Conservation (phyloP, 805 yeast species). For the Monosporozyma aerobia region DNA sequence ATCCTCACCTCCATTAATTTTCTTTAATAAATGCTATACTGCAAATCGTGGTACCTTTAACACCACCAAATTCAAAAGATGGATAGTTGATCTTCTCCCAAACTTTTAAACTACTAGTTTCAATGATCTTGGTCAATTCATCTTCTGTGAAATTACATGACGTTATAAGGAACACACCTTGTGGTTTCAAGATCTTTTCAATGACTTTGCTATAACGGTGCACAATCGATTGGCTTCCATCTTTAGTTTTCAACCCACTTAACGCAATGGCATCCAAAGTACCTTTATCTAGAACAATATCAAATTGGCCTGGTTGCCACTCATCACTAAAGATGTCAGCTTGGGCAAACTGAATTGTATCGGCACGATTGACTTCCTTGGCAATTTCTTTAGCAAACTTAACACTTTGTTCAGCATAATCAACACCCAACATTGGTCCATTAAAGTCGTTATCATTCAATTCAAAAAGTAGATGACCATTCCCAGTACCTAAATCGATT, state of each 20-base stretch:
- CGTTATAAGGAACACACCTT: conserved; percentile 66
- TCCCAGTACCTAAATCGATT: conserved; percentile 90
- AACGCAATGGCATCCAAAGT: conserved; percentile 95
- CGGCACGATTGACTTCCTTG: conserved; percentile 28
- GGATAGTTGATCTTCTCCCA: conserved; percentile 74
- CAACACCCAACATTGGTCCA: conserved; percentile 63
- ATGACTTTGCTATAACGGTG: conserved; percentile 59
- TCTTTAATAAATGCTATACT: conserved; percentile 64
- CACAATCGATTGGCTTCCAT: conserved; percentile 36
- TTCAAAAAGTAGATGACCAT: conserved; percentile 79
- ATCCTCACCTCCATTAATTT: conserved; percentile 3
- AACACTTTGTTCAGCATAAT: conserved; percentile 77
- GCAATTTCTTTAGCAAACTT: conserved; percentile 61
- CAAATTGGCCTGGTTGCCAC: conserved; percentile 42
- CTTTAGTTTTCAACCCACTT: conserved; percentile 46
- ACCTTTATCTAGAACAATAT: conserved; percentile 84
- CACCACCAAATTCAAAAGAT: conserved; percentile 80
- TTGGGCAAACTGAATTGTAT: conserved; percentile 43
- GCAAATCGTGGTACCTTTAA: conserved; percentile 78
- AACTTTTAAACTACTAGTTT: conserved; percentile 38
- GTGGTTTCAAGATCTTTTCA: conserved; percentile 42
- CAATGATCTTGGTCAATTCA: conserved; percentile 53
- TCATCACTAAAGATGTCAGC: conserved; percentile 54
- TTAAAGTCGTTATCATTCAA: conserved; percentile 54
- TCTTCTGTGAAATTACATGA: conserved; percentile 88